A percentile compares a stretch with the other conserved stretches of the same genome.
Conservation (phyloP, 1,139 yeast genomes). For the Meyerozyma sp. region DNA sequence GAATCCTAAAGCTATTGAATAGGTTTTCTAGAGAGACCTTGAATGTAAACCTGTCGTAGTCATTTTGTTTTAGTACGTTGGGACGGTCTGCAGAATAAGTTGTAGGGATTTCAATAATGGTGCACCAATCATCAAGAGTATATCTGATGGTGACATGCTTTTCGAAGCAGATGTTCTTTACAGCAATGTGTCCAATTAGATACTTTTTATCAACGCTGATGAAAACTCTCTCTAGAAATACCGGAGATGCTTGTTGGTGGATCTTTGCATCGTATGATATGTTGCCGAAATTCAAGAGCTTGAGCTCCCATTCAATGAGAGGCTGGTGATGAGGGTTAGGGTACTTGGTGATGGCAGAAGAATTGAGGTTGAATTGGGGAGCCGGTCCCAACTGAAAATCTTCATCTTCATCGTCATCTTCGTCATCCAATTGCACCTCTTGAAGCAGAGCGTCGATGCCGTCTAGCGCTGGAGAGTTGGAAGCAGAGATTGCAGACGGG, state of each 20-base stretch:
- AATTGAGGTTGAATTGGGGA: conserved; percentile 9
- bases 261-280: conserved; percentile 36
- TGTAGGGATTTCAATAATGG: conserved; percentile 67
- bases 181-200: conserved; percentile 72
- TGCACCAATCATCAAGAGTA: conserved; percentile 68
- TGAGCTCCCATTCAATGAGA: conserved; percentile 45
- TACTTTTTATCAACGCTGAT: conserved; percentile 52
- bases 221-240: conserved; percentile 62
- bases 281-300: conserved; percentile 41
- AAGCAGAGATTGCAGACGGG: conserved; percentile 71
- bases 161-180: conserved; percentile 59
- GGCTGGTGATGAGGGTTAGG: conserved; percentile 17
- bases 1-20: conserved; percentile 24
- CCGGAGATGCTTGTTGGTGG: conserved; percentile 29
- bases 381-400: conserved; percentile 2
- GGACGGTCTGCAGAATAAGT: conserved; percentile 58
- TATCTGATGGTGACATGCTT: conserved; percentile 61
- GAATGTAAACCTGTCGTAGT: conserved; percentile 57
- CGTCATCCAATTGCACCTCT: conserved; percentile 10
- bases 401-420: conserved; percentile 21
- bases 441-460: conserved; percentile 14
- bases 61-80: conserved; percentile 39
- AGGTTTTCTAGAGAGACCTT: conserved; percentile 42
- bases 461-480: conserved; percentile 51
- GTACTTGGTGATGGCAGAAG: conserved; percentile 14